Base-by-base conservation (phyloP, 176 grass and related monocot species). In the Aegilops tauschii region DNA sequence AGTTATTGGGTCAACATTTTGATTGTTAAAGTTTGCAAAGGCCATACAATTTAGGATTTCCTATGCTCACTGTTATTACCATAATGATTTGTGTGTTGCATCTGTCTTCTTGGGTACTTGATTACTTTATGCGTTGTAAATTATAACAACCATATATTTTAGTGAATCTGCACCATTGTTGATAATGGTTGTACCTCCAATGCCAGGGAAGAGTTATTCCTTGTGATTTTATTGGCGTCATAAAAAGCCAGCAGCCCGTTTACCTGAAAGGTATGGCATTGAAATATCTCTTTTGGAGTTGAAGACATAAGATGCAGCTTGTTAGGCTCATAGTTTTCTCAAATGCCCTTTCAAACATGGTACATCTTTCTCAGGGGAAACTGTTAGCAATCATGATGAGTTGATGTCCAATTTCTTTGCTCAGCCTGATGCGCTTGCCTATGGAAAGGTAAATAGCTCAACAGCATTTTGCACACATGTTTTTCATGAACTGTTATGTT, bases 361-460 rank as follows among this genome's bases (percentile, higher is more conserved):
- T 88, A 47, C 72, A 32, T 84, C 11, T 83, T 29, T 86, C 72
- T 65, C 79, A 99, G 94, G 92, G 61, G 94, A 99, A 86, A 86
- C 88, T 87, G 97, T 99, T 27, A 99, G 88, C 68, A 99, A 99
- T 85, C 94, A 99, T 93, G 92, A 99, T 70, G 94, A 99, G 54
- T 78, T 99, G 47, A 99, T 96, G 97, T 99, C 97, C 56, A 96
- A 99, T 86, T 99, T 99, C 91, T 96, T 99, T 83, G 97, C 92
- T 80, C 94, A 99, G 79, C 92, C 97, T 90, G 97, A 99, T 90
- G 97, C 97, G 31, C 97, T 96, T 96, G 94, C 97, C 75, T 99
- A 99, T 83, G 92, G 97, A 85, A 99, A 99, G 92, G 97, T 99
- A 69, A 71, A 66, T 84, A 47, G 28, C 76, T 87, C 65, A 31